phyloP scores from a whole-genome alignment of 805 yeast species.

The Gaillardinia entomophila region DNA sequence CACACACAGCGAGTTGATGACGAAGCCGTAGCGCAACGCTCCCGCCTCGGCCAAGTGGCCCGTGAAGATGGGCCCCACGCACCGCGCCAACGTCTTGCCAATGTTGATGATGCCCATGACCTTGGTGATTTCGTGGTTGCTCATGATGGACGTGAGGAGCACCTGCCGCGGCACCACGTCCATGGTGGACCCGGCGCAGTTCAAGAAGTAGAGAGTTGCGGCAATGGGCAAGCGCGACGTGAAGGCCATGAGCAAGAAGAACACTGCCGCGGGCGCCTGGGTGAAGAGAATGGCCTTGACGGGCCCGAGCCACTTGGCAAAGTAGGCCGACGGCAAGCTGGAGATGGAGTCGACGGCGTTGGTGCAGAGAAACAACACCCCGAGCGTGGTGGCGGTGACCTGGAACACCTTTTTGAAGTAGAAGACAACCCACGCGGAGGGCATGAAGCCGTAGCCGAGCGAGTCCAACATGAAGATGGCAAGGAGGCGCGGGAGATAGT shows the following conservation, averaged over 20 bases:
- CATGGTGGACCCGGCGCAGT: conserved; percentile 59
- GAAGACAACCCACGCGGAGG: conserved; percentile 82
- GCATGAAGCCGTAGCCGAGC: conserved; percentile 83
- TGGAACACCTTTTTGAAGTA: conserved; percentile 59
- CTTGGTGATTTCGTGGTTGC: conserved; percentile 57
- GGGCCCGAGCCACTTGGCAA: conserved; percentile 70
- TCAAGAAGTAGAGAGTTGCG: conserved; percentile 45
- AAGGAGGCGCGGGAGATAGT: conserved; percentile 43
- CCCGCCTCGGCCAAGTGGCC: conserved; percentile 61
- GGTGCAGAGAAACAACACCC: conserved; percentile 60
- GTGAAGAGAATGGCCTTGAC: conserved; percentile 67
- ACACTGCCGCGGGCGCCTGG: conserved; percentile 72
- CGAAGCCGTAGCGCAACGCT: conserved; percentile 43
- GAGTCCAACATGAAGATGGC: conserved; percentile 78
- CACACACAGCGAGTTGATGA: conserved; percentile 46
- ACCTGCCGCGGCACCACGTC: conserved; percentile 92
- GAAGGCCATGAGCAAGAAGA: conserved; percentile 41
- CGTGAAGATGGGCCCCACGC: conserved; percentile 75
- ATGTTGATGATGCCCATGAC: conserved; percentile 85
- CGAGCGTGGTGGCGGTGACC: conserved; percentile 53
- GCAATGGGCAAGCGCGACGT: conserved; percentile 35
- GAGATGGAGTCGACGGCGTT: conserved; percentile 61
- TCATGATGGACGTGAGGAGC: conserved; percentile 62
- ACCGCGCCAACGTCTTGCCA: conserved; percentile 78
- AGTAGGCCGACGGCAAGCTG: conserved; percentile 68